These are phyloP conservation scores for Neurospora sp. DNA, from an alignment of 2,329 filamentous ascomycete genomes.

Conservation along the genomic window DNA sequence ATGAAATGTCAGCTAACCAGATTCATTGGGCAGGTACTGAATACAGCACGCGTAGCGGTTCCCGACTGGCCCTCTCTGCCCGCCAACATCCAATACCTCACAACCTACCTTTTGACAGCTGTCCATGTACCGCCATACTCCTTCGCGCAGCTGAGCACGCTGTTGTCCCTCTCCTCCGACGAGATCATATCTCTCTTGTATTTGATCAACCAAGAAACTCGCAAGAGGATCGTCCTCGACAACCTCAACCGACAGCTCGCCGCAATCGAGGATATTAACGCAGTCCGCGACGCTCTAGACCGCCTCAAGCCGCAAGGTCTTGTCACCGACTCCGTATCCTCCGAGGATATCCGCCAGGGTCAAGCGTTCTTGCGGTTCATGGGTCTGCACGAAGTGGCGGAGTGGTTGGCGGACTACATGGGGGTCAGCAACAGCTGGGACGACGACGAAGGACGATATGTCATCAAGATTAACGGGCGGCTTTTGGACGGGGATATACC, in stretches of 20 bases:
- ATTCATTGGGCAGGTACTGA: not conserved
- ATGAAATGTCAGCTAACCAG: not conserved
- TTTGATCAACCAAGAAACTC: not conserved
- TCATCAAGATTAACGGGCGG: not conserved
- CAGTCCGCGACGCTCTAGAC: not conserved
- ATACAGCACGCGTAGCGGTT: not conserved
- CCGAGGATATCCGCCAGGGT: constrained; percentile 6
- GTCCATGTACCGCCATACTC: not conserved
- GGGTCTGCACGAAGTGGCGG: constrained; percentile 6
- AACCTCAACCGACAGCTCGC: not conserved
- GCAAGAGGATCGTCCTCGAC: not conserved
- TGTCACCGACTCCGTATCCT: constrained; percentile 6
- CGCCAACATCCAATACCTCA: not conserved
- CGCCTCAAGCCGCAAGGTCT: not conserved
- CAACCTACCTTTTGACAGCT: not conserved
- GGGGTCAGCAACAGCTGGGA: not conserved
- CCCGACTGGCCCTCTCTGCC: not conserved
- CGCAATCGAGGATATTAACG: not conserved
- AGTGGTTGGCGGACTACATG: constrained; percentile 4
- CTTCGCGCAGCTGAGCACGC: not conserved
- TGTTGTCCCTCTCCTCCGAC: not conserved
- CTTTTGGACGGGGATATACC: not conserved
- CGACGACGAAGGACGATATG: not conserved
- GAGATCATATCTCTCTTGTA: not conserved
- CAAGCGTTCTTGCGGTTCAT: constrained; percentile 7